Percentiles rank a stretch among this genome's conserved stretches.
These are phyloP conservation scores for Papilionanthe hybrid DNA, from an alignment of 116 monocot genomes.

Conservation along the genomic window DNA sequence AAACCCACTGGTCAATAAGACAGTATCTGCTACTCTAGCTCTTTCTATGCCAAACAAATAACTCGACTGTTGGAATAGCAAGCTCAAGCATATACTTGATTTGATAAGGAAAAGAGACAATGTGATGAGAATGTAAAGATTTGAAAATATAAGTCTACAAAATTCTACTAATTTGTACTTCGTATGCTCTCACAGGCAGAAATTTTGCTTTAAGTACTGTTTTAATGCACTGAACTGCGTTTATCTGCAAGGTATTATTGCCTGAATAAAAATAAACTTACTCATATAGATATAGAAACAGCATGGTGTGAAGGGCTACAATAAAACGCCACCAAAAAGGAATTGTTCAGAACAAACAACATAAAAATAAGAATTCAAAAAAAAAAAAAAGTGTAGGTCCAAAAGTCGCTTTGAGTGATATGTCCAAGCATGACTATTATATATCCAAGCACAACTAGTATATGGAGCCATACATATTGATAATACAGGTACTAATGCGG, in stretches of 20 bases:
- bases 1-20: neutral
- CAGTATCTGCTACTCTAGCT: neutral
- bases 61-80: neutral
- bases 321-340: neutral
- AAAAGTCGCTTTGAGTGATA: neutral
- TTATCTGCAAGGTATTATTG: neutral
- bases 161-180: neutral
- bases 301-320: neutral
- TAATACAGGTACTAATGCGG: constrained; percentile 12
- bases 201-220: neutral
- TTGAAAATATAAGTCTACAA: neutral
- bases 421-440: neutral
- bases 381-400: neutral
- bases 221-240: neutral
- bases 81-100: neutral
- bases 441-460: neutral
- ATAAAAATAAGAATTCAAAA: neutral
- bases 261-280: neutral
- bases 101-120: neutral
- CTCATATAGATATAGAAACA: neutral
- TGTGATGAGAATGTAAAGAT: neutral
- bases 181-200: neutral
- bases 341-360: neutral
- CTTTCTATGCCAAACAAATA: neutral
- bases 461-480: neutral